A percentile compares a stretch with the other conserved stretches of the same genome.
These are phyloP conservation scores for Gnetum montanum DNA, from an alignment of 75 land plant genomes.

Conservation along the genomic window DNA sequence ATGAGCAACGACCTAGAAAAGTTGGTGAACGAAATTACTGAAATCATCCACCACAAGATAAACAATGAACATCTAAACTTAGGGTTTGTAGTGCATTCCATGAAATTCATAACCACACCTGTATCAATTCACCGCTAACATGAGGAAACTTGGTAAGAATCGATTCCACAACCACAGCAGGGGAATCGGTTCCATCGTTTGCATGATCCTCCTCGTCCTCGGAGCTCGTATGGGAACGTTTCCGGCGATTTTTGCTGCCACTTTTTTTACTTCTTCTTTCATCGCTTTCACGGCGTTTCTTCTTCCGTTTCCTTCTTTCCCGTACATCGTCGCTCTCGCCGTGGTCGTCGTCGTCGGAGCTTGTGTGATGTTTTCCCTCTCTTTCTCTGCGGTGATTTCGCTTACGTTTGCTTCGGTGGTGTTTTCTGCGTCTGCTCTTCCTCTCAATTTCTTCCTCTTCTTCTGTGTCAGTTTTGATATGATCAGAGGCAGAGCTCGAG, in stretches of 20 bases:
- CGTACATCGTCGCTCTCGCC: background rate
- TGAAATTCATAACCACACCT: slow-evolving; percentile 9
- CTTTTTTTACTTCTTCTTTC: background rate
- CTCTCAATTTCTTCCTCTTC: background rate
- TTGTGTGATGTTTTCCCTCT: too few relatives aligned
- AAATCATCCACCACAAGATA: background rate
- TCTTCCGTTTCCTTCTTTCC: slow-evolving; percentile 2
- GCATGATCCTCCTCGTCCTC: background rate
- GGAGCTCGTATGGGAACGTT: background rate
- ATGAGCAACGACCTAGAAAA: background rate
- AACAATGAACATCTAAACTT: background rate
- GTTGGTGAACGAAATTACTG: background rate
- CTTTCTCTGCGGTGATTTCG: background rate
- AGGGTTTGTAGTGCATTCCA: background rate
- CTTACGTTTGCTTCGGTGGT: background rate
- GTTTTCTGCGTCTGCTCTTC: background rate
- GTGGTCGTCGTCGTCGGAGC: background rate
- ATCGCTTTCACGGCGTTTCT: background rate
- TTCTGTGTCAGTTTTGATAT: background rate
- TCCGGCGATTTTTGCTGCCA: slow-evolving; percentile 1
- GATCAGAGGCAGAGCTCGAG: background rate
- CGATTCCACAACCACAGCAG: slow-evolving; percentile 10
- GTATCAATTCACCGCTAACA: slow-evolving; percentile 18
- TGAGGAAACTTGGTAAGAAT: slow-evolving; percentile 25
- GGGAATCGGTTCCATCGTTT: background rate